A percentile compares a stretch with the other conserved stretches of the same genome.
Evolutionary conservation across 2,329 filamentous ascomycete species (phyloP).

Genomic region (Neonectria magnoliae): DNA sequence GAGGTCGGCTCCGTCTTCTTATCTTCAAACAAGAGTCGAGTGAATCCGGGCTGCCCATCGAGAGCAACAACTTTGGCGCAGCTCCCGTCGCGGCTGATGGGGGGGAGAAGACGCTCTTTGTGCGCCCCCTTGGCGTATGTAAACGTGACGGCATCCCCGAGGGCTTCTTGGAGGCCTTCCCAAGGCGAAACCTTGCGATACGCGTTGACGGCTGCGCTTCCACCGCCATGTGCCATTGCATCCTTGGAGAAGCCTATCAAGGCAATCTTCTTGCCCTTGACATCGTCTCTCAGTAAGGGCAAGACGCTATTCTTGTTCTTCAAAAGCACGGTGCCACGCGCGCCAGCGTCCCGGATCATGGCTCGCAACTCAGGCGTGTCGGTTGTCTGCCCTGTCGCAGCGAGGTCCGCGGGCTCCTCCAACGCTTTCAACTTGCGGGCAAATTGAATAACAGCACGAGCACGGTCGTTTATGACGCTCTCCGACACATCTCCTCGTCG

Average conservation of each 20-base stretch:
- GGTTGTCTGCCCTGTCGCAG: slow-evolving; percentile 4
- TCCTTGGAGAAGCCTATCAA: slow-evolving; percentile 47
- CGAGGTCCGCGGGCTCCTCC: slow-evolving; percentile 21
- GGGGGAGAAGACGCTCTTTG: slow-evolving; percentile 31
- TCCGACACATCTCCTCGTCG: slow-evolving; percentile 33
- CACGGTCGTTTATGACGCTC: slow-evolving; percentile 40
- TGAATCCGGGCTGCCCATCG: slow-evolving; percentile 44
- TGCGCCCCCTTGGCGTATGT: slow-evolving; percentile 39
- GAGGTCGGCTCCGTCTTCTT: slow-evolving; percentile 32
- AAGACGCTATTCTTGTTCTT: slow-evolving; percentile 69
- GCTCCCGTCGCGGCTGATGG: slow-evolving; percentile 23
- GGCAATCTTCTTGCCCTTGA: slow-evolving; percentile 41
- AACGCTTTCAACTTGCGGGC: slow-evolving; percentile 38
- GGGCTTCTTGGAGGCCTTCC: slow-evolving; percentile 41
- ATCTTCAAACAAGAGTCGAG: slow-evolving; percentile 37
- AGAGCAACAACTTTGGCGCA: slow-evolving; percentile 39
- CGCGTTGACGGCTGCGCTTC: slow-evolving; percentile 45
- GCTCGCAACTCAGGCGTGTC: slow-evolving; percentile 39
- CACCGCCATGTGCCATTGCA: slow-evolving; percentile 45
- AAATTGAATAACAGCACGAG: slow-evolving; percentile 45
- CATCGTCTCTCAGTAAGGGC: slow-evolving; percentile 53
- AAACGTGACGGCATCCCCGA: slow-evolving; percentile 35
- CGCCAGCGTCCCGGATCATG: slow-evolving; percentile 40
- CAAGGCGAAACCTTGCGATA: slow-evolving; percentile 47
- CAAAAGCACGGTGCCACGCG: slow-evolving; percentile 68